Evolutionary conservation across 805 yeast species (phyloP), one percentile per base, ranked within the genome.

Genomic region (Candida boidinii): DNA sequence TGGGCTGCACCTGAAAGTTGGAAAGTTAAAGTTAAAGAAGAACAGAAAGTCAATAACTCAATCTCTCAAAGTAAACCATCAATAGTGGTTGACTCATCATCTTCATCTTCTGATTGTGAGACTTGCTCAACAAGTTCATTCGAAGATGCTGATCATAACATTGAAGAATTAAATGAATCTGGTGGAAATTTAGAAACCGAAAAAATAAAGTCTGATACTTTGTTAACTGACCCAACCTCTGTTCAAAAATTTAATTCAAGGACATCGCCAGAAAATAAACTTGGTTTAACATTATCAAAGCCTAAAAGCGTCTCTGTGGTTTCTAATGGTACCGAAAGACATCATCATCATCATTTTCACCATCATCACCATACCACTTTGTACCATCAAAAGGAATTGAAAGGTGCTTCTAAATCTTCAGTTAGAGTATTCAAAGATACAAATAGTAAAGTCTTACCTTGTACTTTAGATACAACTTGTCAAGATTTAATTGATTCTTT

Each of bases 401-500:
- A 44, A 35, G 58, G 59, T 17, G 44, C 60, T 3, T 46, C 58
- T 3, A 42, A 50, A 26, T 54, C 61, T 1, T 54, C 58, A 0
- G 50, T 90, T 16, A 75, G 95, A 39, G 78, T 90, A 2, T 87
- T 82, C 60, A 76, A 81, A 37, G 82, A 76, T 33, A 94, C 84
- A 37, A 88, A 86, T 42, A 81, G 92, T 12, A 66, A 78, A 0
- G 84, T 95, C 1, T 60, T 90, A 15, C 75, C 87, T 12, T 79
- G 94, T 49, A 74, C 90, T 0, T 66, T 82, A 22, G 83, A 80
- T 37, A 81, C 87, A 2, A 74, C 90, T 0, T 83, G 86, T 0
- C 68, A 75, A 7, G 94, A 86, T 30, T 60, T 92, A 33, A 62
- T 90, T 25, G 74, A 72, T 21, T 68, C 72, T 30, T 70, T 86